phyloP scores from a whole-genome alignment of 1,139 yeast species.

The Eremothecium gossypii region DNA sequence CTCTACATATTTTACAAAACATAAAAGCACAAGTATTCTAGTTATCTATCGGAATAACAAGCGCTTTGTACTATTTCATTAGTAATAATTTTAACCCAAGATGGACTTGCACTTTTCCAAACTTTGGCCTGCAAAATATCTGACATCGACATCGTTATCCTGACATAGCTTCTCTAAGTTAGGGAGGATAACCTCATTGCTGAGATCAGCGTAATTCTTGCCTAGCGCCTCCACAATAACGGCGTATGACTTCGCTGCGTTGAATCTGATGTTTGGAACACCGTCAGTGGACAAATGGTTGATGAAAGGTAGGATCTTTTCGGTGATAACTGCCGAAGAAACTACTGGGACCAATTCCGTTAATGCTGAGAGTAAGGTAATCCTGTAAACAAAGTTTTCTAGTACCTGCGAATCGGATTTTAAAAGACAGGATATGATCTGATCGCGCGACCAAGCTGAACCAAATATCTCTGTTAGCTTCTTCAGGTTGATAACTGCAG shows the following conservation, averaged over 20 bases:
- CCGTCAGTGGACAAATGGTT: constrained; percentile 62
- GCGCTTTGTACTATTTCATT: constrained; percentile 3
- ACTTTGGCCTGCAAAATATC: constrained; percentile 69
- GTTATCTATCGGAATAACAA: background rate
- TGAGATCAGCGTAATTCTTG: constrained; percentile 33
- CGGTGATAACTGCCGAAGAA: constrained; percentile 46
- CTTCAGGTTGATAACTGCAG: constrained; percentile 79
- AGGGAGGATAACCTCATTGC: constrained; percentile 51
- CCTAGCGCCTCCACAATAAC: constrained; percentile 46
- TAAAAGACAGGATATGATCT: constrained; percentile 70
- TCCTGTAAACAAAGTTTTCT: constrained; percentile 67
- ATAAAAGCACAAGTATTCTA: constrained; percentile 1
- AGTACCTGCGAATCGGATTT: constrained; percentile 36
- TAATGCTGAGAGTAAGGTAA: constrained; percentile 83
- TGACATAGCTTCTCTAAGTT: constrained; percentile 53
- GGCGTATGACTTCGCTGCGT: constrained; percentile 79
- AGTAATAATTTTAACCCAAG: constrained; percentile 4
- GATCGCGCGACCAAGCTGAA: constrained; percentile 83
- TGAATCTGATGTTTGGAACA: constrained; percentile 92
- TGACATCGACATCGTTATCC: constrained; percentile 84
- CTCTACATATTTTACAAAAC: constrained; percentile 4
- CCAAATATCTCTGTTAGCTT: constrained; percentile 84
- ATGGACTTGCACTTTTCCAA: constrained; percentile 29
- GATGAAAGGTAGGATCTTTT: constrained; percentile 71
- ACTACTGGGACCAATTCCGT: constrained; percentile 69